Conservation (phyloP, 306 rosid species). For the Vigna trinervia region DNA sequence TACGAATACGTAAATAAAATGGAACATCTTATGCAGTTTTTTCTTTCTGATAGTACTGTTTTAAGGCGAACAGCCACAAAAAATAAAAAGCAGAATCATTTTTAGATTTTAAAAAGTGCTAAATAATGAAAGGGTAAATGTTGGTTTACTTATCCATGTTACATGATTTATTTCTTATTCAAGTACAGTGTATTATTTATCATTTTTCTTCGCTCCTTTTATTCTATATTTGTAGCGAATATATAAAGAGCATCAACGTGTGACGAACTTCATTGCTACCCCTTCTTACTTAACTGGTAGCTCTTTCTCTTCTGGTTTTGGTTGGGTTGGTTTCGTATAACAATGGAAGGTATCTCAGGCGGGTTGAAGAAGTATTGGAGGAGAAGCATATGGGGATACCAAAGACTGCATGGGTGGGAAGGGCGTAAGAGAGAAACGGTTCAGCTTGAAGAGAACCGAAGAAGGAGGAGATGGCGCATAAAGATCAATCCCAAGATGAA, state of each 20-base stretch:
- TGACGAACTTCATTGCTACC: conserved; percentile 5
- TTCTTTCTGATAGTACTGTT: too few species aligned
- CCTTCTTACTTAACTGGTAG: conserved; percentile 2
- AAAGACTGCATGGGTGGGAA: conserved; percentile 48
- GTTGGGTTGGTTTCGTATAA: background rate
- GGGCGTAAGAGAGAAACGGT: conserved; percentile 40
- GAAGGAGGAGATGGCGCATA: conserved; percentile 60
- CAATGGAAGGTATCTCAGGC: conserved; percentile 61
- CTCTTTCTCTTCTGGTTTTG: background rate
- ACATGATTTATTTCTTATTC: too few species aligned
- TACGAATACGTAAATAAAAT: too few species aligned
- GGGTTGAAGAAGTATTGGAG: conserved; percentile 60
- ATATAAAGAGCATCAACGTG: background rate
- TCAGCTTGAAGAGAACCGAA: conserved; percentile 42
- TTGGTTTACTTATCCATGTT: too few species aligned
- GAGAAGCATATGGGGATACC: conserved; percentile 53
- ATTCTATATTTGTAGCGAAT: background rate
- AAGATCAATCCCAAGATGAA: conserved; percentile 60
- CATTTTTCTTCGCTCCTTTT: too few species aligned
- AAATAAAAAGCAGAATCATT: too few species aligned
- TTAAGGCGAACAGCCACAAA: too few species aligned
- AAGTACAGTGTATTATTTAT: too few species aligned
- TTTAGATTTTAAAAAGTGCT: too few species aligned
- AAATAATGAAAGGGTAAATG: too few species aligned
- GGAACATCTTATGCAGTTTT: too few species aligned